Conservation (phyloP, 768 basidiomycete genomes). For the Bullera alba region DNA sequence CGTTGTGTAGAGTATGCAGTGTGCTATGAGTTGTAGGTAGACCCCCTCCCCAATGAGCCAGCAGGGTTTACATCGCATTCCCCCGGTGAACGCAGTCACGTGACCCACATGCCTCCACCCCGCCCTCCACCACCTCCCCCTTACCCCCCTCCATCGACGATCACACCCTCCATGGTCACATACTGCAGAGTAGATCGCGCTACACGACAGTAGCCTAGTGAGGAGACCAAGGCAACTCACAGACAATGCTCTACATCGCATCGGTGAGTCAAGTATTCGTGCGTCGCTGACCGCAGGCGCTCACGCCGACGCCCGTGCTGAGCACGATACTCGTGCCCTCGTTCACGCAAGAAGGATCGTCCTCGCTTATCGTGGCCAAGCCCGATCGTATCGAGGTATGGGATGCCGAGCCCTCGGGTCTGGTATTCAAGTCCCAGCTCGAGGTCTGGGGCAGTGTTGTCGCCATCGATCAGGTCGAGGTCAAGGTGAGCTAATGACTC, state of each 20-base stretch:
- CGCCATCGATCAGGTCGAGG: conserved; percentile 29
- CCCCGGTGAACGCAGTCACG: too few species aligned
- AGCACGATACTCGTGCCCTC: conserved; percentile 17
- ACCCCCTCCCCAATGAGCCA: too few species aligned
- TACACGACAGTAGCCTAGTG: too few species aligned
- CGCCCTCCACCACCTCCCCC: too few species aligned
- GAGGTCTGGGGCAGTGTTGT: conserved; percentile 43
- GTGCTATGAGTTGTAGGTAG: too few species aligned
- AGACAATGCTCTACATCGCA: conserved; percentile 36
- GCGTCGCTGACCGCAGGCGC: conserved; percentile 21
- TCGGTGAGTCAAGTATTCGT: conserved; percentile 20
- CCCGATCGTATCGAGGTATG: conserved; percentile 40
- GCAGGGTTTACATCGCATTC: too few species aligned
- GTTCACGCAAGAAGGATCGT: conserved; percentile 14
- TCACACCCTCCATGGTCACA: too few species aligned
- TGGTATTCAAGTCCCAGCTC: conserved; percentile 21
- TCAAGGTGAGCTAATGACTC: conserved; percentile 17
- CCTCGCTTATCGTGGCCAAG: conserved; percentile 38
- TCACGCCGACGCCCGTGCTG: conserved; percentile 39
- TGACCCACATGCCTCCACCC: too few species aligned
- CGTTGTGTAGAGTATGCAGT: background rate
- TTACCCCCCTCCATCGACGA: too few species aligned
- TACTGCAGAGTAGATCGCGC: too few species aligned
- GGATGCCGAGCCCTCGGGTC: conserved; percentile 23
- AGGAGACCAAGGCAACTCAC: too few species aligned